Evolutionary conservation across 495 filamentous ascomycete genomes (phyloP), one percentile per base, ranked within the genome.

Genomic region (Elaphomyces granulatus): DNA sequence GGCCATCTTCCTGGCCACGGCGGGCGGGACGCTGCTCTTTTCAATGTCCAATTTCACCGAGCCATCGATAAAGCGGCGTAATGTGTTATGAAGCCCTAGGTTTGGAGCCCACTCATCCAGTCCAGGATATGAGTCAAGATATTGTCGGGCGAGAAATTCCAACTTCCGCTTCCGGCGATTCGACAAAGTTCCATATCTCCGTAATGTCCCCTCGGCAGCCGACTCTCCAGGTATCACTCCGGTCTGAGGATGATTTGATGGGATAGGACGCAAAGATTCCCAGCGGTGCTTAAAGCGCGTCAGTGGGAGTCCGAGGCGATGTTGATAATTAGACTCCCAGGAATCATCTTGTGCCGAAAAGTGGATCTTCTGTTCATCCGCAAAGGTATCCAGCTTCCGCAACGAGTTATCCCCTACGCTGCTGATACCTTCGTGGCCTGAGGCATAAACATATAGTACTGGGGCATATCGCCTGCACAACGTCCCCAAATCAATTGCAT

Each of bases 321-420:
- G 3, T 16, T n/a, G 30, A 36, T 31, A 42, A 16, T 40, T 23
- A 17, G 43, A 43, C 45, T 46, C 48, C 46, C 60, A 51, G n/a
- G 50, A 42, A 32, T 53, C 44, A 36, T 50, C 37, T 31, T 53
- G 37, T 3, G 50, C 44, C 1, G 42, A 38, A 28, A 50, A 53
- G 8, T 45, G 35, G 2, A 50, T 34, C 8, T 48, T 12, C 12
- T 40, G 21, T 7, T 33, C 31, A 30, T 42, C 41, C 16, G 41
- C 41, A 6, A 45, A 44, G 14, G 19, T 26, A 4, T 20, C 32
- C 14, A 37, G 15, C 17, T 36, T 32, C 26, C 42, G n/a, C n/a
- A n/a, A n/a, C n/a, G n/a, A n/a, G n/a, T n/a, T n/a, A n/a, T n/a
- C n/a, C n/a, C n/a, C n/a, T n/a, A n/a, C n/a, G n/a, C n/a, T n/a